These are phyloP conservation scores for Quercus cerris DNA, from an alignment of 306 rosid species.

Conservation along the genomic window DNA sequence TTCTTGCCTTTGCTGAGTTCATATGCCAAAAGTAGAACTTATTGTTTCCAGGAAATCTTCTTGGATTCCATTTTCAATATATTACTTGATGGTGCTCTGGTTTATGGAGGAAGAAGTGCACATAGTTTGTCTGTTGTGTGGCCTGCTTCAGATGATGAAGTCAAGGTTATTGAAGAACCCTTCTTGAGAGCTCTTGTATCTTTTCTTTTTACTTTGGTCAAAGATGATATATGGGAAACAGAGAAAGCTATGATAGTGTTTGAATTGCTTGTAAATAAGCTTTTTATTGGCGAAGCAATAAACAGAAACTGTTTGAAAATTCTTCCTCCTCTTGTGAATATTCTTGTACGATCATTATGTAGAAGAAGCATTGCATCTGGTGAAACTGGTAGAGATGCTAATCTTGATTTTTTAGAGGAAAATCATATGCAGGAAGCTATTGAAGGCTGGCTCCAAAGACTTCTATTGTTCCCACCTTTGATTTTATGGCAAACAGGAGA, in stretches of 20 bases:
- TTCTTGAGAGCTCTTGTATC: constrained; percentile 83
- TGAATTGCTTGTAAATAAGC: constrained; percentile 62
- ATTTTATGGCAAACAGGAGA: constrained; percentile 64
- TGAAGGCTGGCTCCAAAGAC: constrained; percentile 75
- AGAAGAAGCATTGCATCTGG: constrained; percentile 16
- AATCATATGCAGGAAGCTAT: constrained; percentile 38
- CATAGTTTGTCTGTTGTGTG: constrained; percentile 47
- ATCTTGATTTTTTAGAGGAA: constrained; percentile 37
- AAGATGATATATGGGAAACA: constrained; percentile 67
- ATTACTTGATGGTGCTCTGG: constrained; percentile 79
- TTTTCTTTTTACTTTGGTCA: constrained; percentile 56
- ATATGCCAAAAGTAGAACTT: constrained; percentile 46
- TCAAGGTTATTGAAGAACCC: constrained; percentile 80
- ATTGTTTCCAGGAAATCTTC: constrained; percentile 45
- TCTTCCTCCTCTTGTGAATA: constrained; percentile 71
- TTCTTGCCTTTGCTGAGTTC: constrained; percentile 72
- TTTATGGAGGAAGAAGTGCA: constrained; percentile 51
- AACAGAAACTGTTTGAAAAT: constrained; percentile 72
- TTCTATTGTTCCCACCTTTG: constrained; percentile 63
- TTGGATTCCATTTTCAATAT: constrained; percentile 57
- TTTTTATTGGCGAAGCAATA: constrained; percentile 73
- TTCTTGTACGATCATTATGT: constrained; percentile 57
- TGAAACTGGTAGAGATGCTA: constrained; percentile 38
- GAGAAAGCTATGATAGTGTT: constrained; percentile 52
- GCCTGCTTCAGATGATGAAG: constrained; percentile 51